phyloP scores from a whole-genome alignment of 2,329 filamentous ascomycete genomes.

The Ceratocystis ficicola region DNA sequence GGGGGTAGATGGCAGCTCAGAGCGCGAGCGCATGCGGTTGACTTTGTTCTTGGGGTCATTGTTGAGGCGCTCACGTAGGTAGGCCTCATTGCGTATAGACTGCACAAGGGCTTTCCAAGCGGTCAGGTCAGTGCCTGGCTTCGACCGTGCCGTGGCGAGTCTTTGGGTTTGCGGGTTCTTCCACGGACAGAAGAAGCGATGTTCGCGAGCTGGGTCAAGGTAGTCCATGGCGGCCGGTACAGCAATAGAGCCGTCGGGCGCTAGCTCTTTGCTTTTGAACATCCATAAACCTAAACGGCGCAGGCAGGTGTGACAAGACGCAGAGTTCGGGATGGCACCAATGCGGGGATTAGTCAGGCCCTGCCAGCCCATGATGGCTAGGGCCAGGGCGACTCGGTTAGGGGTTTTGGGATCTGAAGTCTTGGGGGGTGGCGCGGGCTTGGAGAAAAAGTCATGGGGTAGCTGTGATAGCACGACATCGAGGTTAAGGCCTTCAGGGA shows the following conservation, averaged over 20 bases:
- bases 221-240: constrained; percentile 51
- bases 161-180: constrained; percentile 52
- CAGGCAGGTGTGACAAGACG: constrained; percentile 74
- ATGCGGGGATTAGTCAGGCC: constrained; percentile 44
- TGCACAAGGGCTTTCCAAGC: constrained; percentile 46
- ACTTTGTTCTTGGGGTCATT: constrained; percentile 13
- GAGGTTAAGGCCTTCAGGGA: constrained; percentile 42
- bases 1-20: constrained; percentile 14
- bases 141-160: constrained; percentile 28
- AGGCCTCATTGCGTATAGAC: constrained; percentile 47
- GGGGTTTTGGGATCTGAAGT: constrained; percentile 27
- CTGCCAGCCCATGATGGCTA: constrained; percentile 68
- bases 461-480: constrained; percentile 40
- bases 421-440: constrained; percentile 29
- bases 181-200: constrained; percentile 79
- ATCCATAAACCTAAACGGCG: constrained; percentile 87
- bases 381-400: constrained; percentile 51
- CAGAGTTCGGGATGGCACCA: constrained; percentile 55
- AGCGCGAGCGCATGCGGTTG: constrained; percentile 20
- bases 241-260: constrained; percentile 40
- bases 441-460: constrained; percentile 43
- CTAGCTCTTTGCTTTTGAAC: constrained; percentile 64
- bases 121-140: constrained; percentile 32
- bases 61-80: constrained; percentile 32
- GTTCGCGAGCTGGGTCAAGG: constrained; percentile 58